Evolutionary conservation across 208 protist genomes (phyloP), one percentile per base, ranked within the genome.

Genomic region (Leishmania amazonensis): DNA sequence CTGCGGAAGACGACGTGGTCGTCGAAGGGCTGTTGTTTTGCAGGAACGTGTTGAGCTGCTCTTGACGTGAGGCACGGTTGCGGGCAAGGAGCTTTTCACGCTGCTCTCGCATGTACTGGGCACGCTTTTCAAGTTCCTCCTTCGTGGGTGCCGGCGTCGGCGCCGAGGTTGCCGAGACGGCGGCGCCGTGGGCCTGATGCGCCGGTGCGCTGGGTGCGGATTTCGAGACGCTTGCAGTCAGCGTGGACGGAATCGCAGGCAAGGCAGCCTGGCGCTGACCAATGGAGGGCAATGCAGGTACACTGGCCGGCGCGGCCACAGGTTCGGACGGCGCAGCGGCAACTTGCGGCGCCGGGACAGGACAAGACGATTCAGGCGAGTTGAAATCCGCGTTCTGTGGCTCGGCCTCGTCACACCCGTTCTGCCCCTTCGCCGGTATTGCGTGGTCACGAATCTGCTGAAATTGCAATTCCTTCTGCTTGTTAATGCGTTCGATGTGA

Each of bases 71-170:
- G 8, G 88, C 93, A 58, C 94, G 96, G 75, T 96, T 98, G 70
- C 88, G 83, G 8, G 84, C 80, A 0, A 98, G 76, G 74, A 98
- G 95, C 60, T 87, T 88, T 75, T 95, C 93, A 1, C 95, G 92
- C 80, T 98, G 95, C 86, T 96, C 85, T 51, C 89, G 83, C 92
- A 98, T 96, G 85, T 98, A 91, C 78, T 88, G 57, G 5, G 91
- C 95, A 28, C 92, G 85, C 57, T 76, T 84, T 72, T 95, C 91
- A 35, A 98, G 86, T 81, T 98, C 91, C 78, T 94, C 88, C 80
- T 92, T 88, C 49, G 86, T 89, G 0, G 90, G 89, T 17, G 40
- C 49, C 21, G 67, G 62, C 3, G 81, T n/a, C 3, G 71, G 54
- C 8, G 80, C 62, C 24, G 75, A 19, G 24, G 49, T 71, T 15